Conservation (phyloP, 495 filamentous ascomycete genomes). For the Viridothelium virens region DNA sequence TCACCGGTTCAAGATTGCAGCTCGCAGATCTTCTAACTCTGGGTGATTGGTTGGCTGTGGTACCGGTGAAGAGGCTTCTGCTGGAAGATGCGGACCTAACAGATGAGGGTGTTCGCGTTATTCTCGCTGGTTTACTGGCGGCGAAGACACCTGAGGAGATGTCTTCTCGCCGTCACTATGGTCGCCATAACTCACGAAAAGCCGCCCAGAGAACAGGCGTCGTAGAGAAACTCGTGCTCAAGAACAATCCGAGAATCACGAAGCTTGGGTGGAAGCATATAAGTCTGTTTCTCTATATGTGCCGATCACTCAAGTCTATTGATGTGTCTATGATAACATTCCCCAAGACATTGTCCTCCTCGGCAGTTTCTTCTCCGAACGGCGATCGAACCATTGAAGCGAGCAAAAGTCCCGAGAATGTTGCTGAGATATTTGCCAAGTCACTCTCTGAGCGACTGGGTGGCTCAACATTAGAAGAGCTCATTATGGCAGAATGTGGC, state of each 20-base stretch:
- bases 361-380: slow-evolving; percentile 22
- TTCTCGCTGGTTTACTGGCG: slow-evolving; percentile 79
- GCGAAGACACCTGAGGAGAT: slow-evolving; percentile 54
- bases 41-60: slow-evolving; percentile 87
- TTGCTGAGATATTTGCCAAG: slow-evolving; percentile 57
- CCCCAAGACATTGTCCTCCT: slow-evolving; percentile 42
- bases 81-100: slow-evolving; percentile 80
- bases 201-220: slow-evolving; percentile 53
- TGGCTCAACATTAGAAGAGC: slow-evolving; percentile 68
- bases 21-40: slow-evolving; percentile 75
- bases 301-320: slow-evolving; percentile 72
- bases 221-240: slow-evolving; percentile 81
- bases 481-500: slow-evolving; percentile 74
- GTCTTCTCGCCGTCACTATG: slow-evolving; percentile 17
- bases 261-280: slow-evolving; percentile 87
- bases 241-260: slow-evolving; percentile 77
- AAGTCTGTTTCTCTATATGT: slow-evolving; percentile 81
- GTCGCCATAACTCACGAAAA: slow-evolving; percentile 39
- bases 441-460: slow-evolving; percentile 68
- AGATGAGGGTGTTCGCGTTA: slow-evolving; percentile 75
- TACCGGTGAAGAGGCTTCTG: slow-evolving; percentile 76
- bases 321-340: slow-evolving; percentile 84
- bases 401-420: slow-evolving; percentile 29
- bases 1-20: slow-evolving; percentile 76
- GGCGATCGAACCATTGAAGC: slow-evolving; percentile 9